Percentiles rank a stretch among this genome's conserved stretches.
Conservation (phyloP, 768 basidiomycete genomes). For the Calvatia gigantea region DNA sequence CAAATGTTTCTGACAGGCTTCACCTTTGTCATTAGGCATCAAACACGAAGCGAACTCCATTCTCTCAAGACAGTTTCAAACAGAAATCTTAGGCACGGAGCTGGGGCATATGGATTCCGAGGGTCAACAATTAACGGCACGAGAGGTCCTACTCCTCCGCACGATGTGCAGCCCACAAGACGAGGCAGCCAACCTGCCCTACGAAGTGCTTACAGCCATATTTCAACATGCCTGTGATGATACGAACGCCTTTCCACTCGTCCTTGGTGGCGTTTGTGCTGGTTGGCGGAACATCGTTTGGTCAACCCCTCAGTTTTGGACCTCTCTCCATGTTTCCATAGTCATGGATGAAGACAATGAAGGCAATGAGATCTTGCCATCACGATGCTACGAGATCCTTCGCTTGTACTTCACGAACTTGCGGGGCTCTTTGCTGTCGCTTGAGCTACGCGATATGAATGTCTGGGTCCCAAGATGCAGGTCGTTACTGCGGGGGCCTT, state of each 20-base stretch:
- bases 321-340: neutral
- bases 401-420: neutral
- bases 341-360: neutral
- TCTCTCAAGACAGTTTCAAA: too few species aligned
- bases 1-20: too few species aligned
- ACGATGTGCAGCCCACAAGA: neutral
- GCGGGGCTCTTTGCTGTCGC: neutral
- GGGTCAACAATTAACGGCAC: too few species aligned
- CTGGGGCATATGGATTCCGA: too few species aligned
- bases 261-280: neutral
- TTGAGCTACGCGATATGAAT: neutral
- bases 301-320: neutral
- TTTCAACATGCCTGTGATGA: neutral
- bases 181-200: neutral
- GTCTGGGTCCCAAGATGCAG: neutral
- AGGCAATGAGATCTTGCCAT: too few species aligned
- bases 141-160: neutral
- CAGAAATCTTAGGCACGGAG: too few species aligned
- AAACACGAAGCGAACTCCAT: too few species aligned
- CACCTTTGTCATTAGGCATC: too few species aligned
- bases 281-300: neutral
- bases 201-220: neutral
- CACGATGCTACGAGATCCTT: neutral
- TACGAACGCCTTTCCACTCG: neutral
- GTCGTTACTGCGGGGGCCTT: neutral